Evolutionary conservation across 1,284 basidiomycete species (phyloP).

Genomic region (Ganoderma boninense): DNA sequence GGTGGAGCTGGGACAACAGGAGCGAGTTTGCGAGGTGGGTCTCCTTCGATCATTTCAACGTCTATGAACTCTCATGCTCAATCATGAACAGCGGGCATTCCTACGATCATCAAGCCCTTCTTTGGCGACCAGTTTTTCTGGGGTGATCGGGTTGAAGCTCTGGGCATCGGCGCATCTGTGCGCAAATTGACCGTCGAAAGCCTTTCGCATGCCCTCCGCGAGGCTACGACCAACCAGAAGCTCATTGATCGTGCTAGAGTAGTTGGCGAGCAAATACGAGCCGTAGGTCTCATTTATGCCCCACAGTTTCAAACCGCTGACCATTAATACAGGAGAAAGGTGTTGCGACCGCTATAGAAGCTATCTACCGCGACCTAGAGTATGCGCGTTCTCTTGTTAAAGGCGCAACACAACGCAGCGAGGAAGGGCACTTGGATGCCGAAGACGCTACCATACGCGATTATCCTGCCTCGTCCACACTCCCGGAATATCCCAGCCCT

Average conservation of each 20-base stretch:
- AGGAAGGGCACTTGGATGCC: constrained; percentile 49
- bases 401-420: constrained; percentile 49
- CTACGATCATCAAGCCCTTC: constrained; percentile 96
- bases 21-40: constrained; percentile 86
- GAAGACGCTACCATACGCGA: constrained; percentile 58
- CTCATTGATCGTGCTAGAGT: constrained; percentile 87
- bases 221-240: constrained; percentile 87
- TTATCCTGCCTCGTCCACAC: constrained; percentile 29
- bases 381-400: constrained; percentile 88
- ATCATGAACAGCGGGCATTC: constrained; percentile 77
- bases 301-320: constrained; percentile 1
- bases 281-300: constrained; percentile 54
- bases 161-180: constrained; percentile 89
- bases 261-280: constrained; percentile 86
- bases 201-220: constrained; percentile 79
- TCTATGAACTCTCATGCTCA: constrained; percentile 8
- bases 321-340: constrained; percentile 79
- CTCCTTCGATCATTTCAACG: neutral
- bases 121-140: constrained; percentile 99
- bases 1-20: constrained; percentile 97
- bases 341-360: constrained; percentile 87
- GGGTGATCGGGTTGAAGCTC: constrained; percentile 93
- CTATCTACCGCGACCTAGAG: constrained; percentile 92
- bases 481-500: constrained; percentile 58
- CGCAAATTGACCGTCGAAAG: constrained; percentile 84